These are phyloP conservation scores for Kodamaea hsintzibuensis DNA, from an alignment of 805 yeast species.

Conservation along the genomic window DNA sequence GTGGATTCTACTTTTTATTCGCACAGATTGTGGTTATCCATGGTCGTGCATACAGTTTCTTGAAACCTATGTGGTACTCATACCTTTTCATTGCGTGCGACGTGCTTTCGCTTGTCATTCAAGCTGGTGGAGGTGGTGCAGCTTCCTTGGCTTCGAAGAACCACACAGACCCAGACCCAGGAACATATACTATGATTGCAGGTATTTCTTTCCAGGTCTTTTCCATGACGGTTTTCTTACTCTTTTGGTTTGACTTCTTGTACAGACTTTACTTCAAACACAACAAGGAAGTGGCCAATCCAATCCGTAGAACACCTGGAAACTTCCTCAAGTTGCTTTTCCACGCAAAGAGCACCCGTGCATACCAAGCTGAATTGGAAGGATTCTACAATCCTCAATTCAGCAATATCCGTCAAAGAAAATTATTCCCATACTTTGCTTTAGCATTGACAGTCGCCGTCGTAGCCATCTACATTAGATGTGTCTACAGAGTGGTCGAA, in stretches of 20 bases:
- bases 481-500: constrained; percentile 42
- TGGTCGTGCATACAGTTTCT: constrained; percentile 37
- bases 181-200: constrained; percentile 38
- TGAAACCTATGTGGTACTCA: constrained; percentile 46
- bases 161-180: constrained; percentile 27
- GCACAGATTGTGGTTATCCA: constrained; percentile 42
- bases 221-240: constrained; percentile 38
- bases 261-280: constrained; percentile 32
- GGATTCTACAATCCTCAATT: constrained; percentile 30
- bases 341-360: constrained; percentile 24
- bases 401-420: constrained; percentile 22
- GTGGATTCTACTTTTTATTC: constrained; percentile 40
- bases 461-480: constrained; percentile 30
- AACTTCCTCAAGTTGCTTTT: constrained; percentile 32
- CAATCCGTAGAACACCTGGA: constrained; percentile 19
- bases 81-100: constrained; percentile 41
- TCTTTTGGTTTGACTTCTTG: constrained; percentile 39
- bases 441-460: constrained; percentile 36
- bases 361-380: constrained; percentile 29
- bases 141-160: constrained; percentile 29
- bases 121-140: constrained; percentile 43
- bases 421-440: constrained; percentile 34
- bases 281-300: constrained; percentile 11
- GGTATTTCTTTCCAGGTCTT: constrained; percentile 40
- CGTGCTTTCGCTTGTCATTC: constrained; percentile 37